Evolutionary conservation across 2,329 filamentous ascomycete species (phyloP).

Genomic region (Xylogone sp.): DNA sequence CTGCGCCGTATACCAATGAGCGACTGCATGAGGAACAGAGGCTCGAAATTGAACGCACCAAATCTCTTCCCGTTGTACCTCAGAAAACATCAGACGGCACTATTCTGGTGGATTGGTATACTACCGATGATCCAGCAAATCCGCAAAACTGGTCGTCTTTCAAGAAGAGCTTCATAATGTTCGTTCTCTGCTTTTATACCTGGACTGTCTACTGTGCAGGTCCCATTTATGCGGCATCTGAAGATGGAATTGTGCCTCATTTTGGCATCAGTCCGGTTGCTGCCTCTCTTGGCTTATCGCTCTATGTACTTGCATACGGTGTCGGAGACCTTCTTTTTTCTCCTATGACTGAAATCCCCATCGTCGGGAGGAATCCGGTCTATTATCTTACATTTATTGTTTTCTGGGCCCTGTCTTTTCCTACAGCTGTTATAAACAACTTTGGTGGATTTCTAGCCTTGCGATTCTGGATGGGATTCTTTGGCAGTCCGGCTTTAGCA

Average conservation of each 20-base stretch:
- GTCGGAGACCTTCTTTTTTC: slow-evolving; percentile 1
- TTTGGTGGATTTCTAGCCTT: slow-evolving; percentile 51
- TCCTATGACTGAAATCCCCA: slow-evolving; percentile 58
- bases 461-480: slow-evolving; percentile 60
- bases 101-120: slow-evolving; percentile 49
- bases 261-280: slow-evolving; percentile 16
- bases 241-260: neutral
- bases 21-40: too few species aligned
- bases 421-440: neutral
- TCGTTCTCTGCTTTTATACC: slow-evolving; percentile 48
- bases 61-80: too few species aligned
- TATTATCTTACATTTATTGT: slow-evolving; percentile 65
- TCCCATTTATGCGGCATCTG: slow-evolving; percentile 43
- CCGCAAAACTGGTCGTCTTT: slow-evolving; percentile 49
- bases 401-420: slow-evolving; percentile 49
- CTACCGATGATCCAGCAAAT: slow-evolving; percentile 48
- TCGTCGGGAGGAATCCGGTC: slow-evolving; percentile 62
- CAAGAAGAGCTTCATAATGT: slow-evolving; percentile 31
- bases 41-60: too few species aligned
- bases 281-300: slow-evolving; percentile 52
- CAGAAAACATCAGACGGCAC: too few species aligned
- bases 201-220: slow-evolving; percentile 53
- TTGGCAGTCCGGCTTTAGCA: slow-evolving; percentile 59
- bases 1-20: too few species aligned
- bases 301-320: slow-evolving; percentile 52